Evolutionary conservation across 331 rosid species (phyloP).

Genomic region (Pyrus hybrid): DNA sequence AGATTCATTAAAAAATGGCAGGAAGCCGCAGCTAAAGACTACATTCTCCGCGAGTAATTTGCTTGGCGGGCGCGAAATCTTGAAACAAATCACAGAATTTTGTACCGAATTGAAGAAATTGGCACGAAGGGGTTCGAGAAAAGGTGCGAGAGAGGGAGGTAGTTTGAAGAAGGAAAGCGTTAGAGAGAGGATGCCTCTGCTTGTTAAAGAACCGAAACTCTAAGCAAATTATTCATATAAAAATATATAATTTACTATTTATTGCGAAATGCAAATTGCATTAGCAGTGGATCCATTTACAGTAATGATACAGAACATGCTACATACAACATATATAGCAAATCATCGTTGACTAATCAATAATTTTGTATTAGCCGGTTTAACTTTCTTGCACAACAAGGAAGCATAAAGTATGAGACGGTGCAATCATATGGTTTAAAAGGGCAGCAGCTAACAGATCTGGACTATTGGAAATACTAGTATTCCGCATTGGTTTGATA

Average conservation of each 20-base stretch:
- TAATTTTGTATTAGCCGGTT: too few relatives aligned
- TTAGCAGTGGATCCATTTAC: too few relatives aligned
- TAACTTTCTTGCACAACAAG: too few relatives aligned
- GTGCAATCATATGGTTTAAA: too few relatives aligned
- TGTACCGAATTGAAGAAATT: slow-evolving; percentile 43
- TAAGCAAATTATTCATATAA: neutral
- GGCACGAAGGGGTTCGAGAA: slow-evolving; percentile 28
- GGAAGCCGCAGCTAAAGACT: slow-evolving; percentile 26
- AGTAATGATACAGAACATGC: too few relatives aligned
- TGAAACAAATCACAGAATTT: slow-evolving; percentile 42
- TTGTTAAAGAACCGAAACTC: slow-evolving; percentile 18
- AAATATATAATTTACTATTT: neutral
- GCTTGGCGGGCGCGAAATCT: slow-evolving; percentile 31
- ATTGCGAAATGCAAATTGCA: neutral
- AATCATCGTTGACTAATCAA: too few relatives aligned
- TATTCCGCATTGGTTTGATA: slow-evolving; percentile 26
- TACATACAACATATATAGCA: too few relatives aligned
- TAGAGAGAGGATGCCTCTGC: slow-evolving; percentile 28
- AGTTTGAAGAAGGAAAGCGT: slow-evolving; percentile 10
- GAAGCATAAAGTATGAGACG: too few relatives aligned
- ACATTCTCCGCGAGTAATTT: slow-evolving; percentile 44
- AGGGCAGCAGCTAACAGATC: too few relatives aligned
- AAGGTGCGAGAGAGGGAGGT: slow-evolving; percentile 15
- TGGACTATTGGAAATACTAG: too few relatives aligned
- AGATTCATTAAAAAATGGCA: neutral